Conservation (phyloP, 75 land plant genomes). For the Ceratopteris richardii region DNA sequence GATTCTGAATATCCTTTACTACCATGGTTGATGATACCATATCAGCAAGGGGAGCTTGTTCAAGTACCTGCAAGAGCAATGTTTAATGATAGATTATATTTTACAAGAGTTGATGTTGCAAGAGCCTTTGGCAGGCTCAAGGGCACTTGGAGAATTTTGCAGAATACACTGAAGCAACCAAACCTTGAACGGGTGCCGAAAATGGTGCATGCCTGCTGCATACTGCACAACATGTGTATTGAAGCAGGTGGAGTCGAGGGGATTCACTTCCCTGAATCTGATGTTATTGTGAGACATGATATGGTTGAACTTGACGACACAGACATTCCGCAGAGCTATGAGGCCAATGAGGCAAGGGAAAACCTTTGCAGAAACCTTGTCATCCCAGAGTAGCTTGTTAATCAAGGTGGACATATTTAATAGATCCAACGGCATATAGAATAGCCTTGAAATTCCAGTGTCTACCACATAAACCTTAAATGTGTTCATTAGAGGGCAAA, state of each 20-base stretch:
- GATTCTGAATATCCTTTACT: constrained; percentile 16
- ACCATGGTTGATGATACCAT: constrained; percentile 23
- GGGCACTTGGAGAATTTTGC: constrained; percentile 22
- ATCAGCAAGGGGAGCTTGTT: not conserved
- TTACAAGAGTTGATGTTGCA: constrained; percentile 15
- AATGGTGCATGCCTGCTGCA: constrained; percentile 19
- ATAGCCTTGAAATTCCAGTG: too few species aligned
- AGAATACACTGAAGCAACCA: constrained; percentile 12
- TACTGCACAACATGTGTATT: constrained; percentile 24
- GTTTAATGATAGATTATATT: constrained; percentile 15
- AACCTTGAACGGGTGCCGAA: constrained; percentile 17
- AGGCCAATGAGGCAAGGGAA: too few species aligned
- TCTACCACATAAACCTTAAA: too few species aligned
- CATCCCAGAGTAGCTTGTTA: too few species aligned
- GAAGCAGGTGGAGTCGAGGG: constrained; percentile 5
- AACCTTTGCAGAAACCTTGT: too few species aligned
- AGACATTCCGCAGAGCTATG: too few species aligned
- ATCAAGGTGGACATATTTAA: too few species aligned
- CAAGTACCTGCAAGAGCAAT: constrained; percentile 1
- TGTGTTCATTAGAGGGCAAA: too few species aligned
- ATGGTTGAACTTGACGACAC: too few species aligned
- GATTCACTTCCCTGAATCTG: constrained; percentile 1
- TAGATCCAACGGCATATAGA: too few species aligned
- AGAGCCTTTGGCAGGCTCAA: constrained; percentile 20
- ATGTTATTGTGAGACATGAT: not conserved